Evolutionary conservation across 192 early-diverging fungal species (phyloP).

Genomic region (Coemansia sp.): DNA sequence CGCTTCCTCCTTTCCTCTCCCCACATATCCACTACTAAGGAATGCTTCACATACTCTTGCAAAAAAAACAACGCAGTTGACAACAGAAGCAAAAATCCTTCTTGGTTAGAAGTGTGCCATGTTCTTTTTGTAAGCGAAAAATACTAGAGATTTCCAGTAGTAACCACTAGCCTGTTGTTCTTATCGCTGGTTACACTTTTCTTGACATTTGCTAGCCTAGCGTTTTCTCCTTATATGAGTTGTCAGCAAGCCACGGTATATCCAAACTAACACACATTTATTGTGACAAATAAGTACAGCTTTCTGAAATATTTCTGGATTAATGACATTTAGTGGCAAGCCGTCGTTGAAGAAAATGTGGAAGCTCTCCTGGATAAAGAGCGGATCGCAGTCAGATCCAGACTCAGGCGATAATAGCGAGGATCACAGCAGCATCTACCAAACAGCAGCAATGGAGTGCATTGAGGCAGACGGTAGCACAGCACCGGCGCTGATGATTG

Average conservation of each 20-base stretch:
- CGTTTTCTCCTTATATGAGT: too few species aligned
- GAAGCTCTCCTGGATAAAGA: conserved; percentile 45
- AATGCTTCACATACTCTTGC: too few species aligned
- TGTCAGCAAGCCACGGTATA: too few species aligned
- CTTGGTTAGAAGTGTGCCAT: too few species aligned
- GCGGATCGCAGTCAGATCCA: conserved; percentile 12
- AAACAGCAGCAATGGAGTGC: neutral
- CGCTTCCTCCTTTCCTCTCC: too few species aligned
- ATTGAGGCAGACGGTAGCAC: neutral
- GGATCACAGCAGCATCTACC: neutral
- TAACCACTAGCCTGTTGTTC: too few species aligned
- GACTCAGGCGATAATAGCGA: conserved; percentile 2
- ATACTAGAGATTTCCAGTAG: neutral
- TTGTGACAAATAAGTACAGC: neutral
- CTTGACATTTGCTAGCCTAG: too few species aligned
- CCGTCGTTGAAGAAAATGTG: conserved; percentile 48
- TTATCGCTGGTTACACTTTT: too few species aligned
- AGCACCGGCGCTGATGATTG: neutral
- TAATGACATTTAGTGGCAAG: conserved; percentile 41
- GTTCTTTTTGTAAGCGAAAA: too few species aligned
- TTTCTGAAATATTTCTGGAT: conserved; percentile 2
- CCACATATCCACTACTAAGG: too few species aligned
- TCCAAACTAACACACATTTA: neutral
- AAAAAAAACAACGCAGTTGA: too few species aligned
- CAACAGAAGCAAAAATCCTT: too few species aligned